These are phyloP conservation scores for Tolypocladium guangdongense DNA, from an alignment of 2,329 filamentous ascomycete species.

Conservation along the genomic window DNA sequence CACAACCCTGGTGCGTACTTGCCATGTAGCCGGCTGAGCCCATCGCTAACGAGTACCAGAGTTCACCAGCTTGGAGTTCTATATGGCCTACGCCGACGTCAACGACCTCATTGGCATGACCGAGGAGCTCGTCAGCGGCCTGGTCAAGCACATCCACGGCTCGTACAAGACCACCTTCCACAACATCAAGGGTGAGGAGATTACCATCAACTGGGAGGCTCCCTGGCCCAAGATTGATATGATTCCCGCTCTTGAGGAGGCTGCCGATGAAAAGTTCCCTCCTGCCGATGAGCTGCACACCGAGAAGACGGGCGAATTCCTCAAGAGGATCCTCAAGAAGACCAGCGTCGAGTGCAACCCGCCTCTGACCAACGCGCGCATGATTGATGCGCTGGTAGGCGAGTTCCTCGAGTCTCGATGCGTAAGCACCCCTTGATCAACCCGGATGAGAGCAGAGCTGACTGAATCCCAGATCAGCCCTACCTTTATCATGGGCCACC, in stretches of 20 bases:
- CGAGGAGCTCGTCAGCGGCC: constrained; percentile 80
- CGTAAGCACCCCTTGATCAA: constrained; percentile 17
- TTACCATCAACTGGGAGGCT: constrained; percentile 90
- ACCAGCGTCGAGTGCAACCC: constrained; percentile 81
- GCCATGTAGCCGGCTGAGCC: neutral
- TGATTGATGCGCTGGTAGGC: constrained; percentile 90
- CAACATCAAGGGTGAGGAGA: constrained; percentile 74
- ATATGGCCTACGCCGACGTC: constrained; percentile 85
- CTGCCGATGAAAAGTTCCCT: constrained; percentile 87
- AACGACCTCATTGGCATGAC: constrained; percentile 75
- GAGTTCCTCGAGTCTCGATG: constrained; percentile 94
- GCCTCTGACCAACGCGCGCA: constrained; percentile 84
- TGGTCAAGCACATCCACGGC: constrained; percentile 84
- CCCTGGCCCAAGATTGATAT: constrained; percentile 93
- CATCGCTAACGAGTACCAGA: constrained; percentile 37
- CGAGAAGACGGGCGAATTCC: constrained; percentile 76
- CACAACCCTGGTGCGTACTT: constrained; percentile 57
- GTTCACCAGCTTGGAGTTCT: constrained; percentile 97
- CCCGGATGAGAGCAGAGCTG: neutral
- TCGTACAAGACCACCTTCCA: constrained; percentile 77
- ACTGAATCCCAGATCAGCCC: constrained; percentile 52
- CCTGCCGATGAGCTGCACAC: constrained; percentile 83
- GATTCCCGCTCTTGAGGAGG: constrained; percentile 76
- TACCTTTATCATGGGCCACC: constrained; percentile 53
- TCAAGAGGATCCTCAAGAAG: constrained; percentile 76